Evolutionary conservation across 306 rosid species (phyloP).

Genomic region (Dalbergia oliveri): DNA sequence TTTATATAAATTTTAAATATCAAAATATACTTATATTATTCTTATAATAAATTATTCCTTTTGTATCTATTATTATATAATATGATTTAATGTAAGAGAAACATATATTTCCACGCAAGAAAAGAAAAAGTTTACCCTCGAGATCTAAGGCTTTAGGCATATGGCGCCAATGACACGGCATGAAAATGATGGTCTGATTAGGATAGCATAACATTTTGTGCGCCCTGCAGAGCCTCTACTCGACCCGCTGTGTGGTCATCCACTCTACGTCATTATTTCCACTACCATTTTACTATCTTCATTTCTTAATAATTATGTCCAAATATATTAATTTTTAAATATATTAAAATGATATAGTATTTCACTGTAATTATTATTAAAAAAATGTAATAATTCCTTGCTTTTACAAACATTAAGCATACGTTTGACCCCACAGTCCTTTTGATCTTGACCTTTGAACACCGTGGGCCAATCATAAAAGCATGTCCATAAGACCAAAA

Average conservation of each 20-base stretch:
- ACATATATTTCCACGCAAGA: background rate
- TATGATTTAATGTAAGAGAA: too few relatives aligned
- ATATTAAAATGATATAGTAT: too few relatives aligned
- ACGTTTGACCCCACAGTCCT: constrained; percentile 50
- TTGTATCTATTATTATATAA: too few relatives aligned
- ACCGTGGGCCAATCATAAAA: constrained; percentile 22
- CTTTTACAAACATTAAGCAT: constrained; percentile 14
- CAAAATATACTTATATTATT: too few relatives aligned
- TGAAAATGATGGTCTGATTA: background rate
- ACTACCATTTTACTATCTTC: too few relatives aligned
- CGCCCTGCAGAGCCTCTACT: background rate
- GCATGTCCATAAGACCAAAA: constrained; percentile 16
- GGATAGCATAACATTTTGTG: background rate
- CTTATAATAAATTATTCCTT: too few relatives aligned
- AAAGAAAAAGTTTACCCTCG: background rate
- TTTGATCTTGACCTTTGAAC: constrained; percentile 38
- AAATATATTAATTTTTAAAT: too few relatives aligned
- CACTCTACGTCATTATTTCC: too few relatives aligned
- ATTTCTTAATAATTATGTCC: too few relatives aligned
- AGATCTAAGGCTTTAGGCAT: background rate
- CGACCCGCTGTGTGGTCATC: background rate
- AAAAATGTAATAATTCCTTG: background rate
- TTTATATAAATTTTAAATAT: too few relatives aligned
- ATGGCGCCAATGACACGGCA: background rate
- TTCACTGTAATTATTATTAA: too few relatives aligned